phyloP scores from a whole-genome alignment of 768 basidiomycete genomes.

The Mrakia blollopis region DNA sequence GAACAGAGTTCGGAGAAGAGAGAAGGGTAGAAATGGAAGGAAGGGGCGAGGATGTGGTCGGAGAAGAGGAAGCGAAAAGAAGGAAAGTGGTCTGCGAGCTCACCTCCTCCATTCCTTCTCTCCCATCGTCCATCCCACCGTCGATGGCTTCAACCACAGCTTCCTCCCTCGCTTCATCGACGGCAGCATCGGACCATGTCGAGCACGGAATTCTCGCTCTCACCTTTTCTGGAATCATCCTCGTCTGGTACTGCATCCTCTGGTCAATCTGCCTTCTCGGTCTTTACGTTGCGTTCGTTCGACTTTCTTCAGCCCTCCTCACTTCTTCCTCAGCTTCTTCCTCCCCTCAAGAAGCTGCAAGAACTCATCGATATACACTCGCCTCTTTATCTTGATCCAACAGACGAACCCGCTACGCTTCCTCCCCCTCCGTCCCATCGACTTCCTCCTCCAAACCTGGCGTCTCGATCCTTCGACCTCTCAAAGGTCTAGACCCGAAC shows the following conservation, averaged over 20 bases:
- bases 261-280: slow-evolving; percentile 68
- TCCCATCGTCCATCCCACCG: neutral
- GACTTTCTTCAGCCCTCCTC: slow-evolving; percentile 31
- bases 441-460: slow-evolving; percentile 53
- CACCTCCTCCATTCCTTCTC: neutral
- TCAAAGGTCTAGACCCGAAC: slow-evolving; percentile 92
- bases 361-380: slow-evolving; percentile 10
- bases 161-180: neutral
- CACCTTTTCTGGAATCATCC: slow-evolving; percentile 35
- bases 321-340: slow-evolving; percentile 30
- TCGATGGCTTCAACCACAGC: neutral
- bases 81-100: neutral
- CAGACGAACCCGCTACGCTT: slow-evolving; percentile 13
- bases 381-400: neutral
- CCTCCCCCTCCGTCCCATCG: neutral
- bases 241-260: slow-evolving; percentile 57
- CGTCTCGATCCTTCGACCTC: slow-evolving; percentile 86
- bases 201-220: neutral
- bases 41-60: too few relatives aligned
- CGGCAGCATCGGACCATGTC: neutral
- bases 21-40: too few relatives aligned
- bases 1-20: too few relatives aligned
- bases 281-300: slow-evolving; percentile 63
- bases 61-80: neutral
- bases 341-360: neutral